A percentile compares a stretch with the other conserved stretches of the same genome.
phyloP scores from a whole-genome alignment of 2,329 filamentous ascomycete species.

The Trichocomaceae sp. region DNA sequence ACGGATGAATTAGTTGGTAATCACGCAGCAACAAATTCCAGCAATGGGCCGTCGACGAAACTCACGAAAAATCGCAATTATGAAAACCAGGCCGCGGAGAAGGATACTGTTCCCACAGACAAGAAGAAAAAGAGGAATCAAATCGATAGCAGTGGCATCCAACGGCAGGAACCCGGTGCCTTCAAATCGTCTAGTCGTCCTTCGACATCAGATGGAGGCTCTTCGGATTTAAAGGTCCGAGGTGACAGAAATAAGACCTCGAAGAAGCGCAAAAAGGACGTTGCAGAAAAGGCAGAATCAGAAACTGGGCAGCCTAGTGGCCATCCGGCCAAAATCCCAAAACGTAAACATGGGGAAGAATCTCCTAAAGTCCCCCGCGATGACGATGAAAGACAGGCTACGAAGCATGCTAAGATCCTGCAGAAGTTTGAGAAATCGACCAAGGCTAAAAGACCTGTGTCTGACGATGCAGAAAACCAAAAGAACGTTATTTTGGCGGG shows the following conservation, averaged over 20 bases:
- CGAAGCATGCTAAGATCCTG: constrained; percentile 31
- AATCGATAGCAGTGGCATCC: too few relatives aligned
- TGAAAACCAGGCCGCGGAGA: constrained; percentile 23
- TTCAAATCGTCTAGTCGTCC: not conserved
- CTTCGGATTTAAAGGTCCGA: not conserved
- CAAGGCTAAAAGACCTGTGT: constrained; percentile 17
- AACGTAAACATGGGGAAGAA: constrained; percentile 16
- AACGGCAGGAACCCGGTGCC: not conserved
- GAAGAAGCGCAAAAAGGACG: constrained; percentile 5
- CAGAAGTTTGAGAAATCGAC: constrained; percentile 36
- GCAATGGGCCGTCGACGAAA: not conserved
- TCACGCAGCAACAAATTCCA: not conserved
- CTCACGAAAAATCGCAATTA: constrained; percentile 23
- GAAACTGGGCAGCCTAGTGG: constrained; percentile 17
- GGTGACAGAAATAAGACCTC: not conserved
- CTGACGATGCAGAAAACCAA: constrained; percentile 13
- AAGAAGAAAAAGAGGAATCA: constrained; percentile 14
- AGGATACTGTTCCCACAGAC: constrained; percentile 26
- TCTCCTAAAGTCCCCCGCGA: constrained; percentile 19
- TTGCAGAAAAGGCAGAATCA: constrained; percentile 9
- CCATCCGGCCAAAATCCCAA: constrained; percentile 25
- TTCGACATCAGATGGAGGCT: constrained; percentile 1
- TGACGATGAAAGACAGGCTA: constrained; percentile 18
- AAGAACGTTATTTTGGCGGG: constrained; percentile 11
- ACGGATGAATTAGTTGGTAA: not conserved